Conservation (phyloP, 768 basidiomycete genomes). For the Leucosporidium creatinivorum region DNA sequence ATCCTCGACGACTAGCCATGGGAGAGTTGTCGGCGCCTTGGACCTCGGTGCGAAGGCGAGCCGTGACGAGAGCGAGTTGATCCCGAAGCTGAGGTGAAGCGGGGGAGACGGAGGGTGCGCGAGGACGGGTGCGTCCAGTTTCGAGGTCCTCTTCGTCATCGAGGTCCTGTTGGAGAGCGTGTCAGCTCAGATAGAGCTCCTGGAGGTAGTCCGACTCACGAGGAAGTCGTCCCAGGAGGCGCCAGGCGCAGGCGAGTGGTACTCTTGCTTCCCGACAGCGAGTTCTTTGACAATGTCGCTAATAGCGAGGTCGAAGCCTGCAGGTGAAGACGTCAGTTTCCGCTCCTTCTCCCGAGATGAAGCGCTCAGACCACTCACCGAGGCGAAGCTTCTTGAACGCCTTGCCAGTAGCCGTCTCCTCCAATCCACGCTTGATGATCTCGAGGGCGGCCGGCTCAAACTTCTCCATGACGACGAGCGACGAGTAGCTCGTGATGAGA, state of each 20-base stretch:
- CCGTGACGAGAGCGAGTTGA: background rate
- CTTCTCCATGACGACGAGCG: constrained; percentile 6
- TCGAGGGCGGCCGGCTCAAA: constrained; percentile 12
- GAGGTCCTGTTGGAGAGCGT: background rate
- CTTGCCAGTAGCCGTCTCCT: background rate
- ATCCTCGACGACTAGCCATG: background rate
- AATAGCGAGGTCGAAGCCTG: constrained; percentile 1
- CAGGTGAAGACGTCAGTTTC: background rate
- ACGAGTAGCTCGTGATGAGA: background rate
- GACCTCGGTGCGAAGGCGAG: constrained; percentile 5
- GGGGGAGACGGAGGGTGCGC: background rate
- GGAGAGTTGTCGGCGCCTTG: constrained; percentile 5
- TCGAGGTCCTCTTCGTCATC: constrained; percentile 8
- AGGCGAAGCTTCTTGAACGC: constrained; percentile 5
- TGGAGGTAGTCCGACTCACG: too few relatives aligned
- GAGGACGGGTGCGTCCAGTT: background rate
- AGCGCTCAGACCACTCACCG: background rate
- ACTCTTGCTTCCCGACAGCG: constrained; percentile 1
- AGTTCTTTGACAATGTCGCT: constrained; percentile 5
- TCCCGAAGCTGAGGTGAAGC: background rate
- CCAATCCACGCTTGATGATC: constrained; percentile 13
- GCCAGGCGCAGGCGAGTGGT: constrained; percentile 18
- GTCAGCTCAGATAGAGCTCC: too few relatives aligned
- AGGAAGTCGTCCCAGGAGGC: constrained; percentile 12
- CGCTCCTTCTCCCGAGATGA: too few relatives aligned